Base-by-base conservation (phyloP, 495 filamentous ascomycete genomes). In the Penicillium atrosanguineum region DNA sequence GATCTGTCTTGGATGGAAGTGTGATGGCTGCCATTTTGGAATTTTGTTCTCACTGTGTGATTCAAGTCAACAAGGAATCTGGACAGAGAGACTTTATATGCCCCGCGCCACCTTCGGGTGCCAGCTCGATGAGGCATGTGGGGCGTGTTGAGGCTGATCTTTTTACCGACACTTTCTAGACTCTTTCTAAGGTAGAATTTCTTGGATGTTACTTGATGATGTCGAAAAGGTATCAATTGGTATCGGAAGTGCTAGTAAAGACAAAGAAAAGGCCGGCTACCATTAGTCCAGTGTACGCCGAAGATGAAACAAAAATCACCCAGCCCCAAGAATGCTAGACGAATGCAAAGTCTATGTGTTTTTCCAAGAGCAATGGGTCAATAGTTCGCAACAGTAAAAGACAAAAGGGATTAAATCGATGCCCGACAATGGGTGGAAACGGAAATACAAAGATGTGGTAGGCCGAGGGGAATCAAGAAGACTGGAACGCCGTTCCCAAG, bases 1-100 rank as follows among this genome's bases (percentile, higher is more conserved):
- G 59, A 1, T 59, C 56, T 14, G 45, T 48, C 28, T 71, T 50
- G 6, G 74, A 67, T 12, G 64, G 61, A 1, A 57, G 51, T 0
- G 12, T 29, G 1, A 51, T 15, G 0, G 48, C 36, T 18, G 48
- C 50, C 53, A 63, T 61, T 19, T 28, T 51, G 45, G 6, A 38
- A 20, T 9, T 7, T 15, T 18, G 1, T 19, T 37, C 11, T 37
- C 7, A 19, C 15, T 1, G 15, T 39, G 2, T 19, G 37, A 14
- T 39, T 2, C 4, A 31, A 34, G 3, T 4, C 0, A 12, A 34
- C 31, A 0, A 8, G 3, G 31, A 14, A 14, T 7, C 12, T 14
- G 11, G 31, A 31, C 28, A 31, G 31, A 12, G 11, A 4, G 26
- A 48, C 43, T 26, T 21, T 38, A 19, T 26, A 48, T 59, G 50